These are phyloP conservation scores for Tolypocladium cylindrosporum DNA, from an alignment of 2,329 filamentous ascomycete genomes.

Conservation along the genomic window DNA sequence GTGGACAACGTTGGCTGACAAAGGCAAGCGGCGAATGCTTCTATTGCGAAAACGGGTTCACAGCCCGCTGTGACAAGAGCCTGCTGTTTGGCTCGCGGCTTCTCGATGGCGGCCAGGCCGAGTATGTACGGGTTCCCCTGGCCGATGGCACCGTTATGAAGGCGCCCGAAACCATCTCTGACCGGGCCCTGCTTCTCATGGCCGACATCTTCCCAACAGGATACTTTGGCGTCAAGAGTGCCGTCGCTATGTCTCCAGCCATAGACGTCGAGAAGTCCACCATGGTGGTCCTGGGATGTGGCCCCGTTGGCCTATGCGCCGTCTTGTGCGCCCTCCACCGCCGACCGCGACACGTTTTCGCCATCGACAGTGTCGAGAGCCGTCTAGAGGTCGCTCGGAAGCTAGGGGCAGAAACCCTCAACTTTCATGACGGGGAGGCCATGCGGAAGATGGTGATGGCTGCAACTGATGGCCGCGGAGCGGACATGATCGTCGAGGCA, in stretches of 20 bases:
- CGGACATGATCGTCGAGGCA: slow-evolving; percentile 75
- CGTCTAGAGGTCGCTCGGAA: slow-evolving; percentile 62
- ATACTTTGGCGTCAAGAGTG: slow-evolving; percentile 74
- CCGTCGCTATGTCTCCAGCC: slow-evolving; percentile 50
- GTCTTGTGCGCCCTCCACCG: slow-evolving; percentile 67
- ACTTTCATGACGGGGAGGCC: slow-evolving; percentile 59
- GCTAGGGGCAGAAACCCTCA: slow-evolving; percentile 74
- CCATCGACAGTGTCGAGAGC: slow-evolving; percentile 67
- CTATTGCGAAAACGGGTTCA: slow-evolving; percentile 69
- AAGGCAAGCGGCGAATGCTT: slow-evolving; percentile 52
- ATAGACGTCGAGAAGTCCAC: slow-evolving; percentile 40
- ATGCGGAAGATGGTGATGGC: slow-evolving; percentile 62
- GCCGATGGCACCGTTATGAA: slow-evolving; percentile 75
- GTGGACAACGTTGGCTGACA: neutral
- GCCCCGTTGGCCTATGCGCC: slow-evolving; percentile 77
- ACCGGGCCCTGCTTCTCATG: slow-evolving; percentile 74
- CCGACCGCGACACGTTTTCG: slow-evolving; percentile 65
- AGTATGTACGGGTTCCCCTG: slow-evolving; percentile 71
- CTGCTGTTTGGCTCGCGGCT: slow-evolving; percentile 58
- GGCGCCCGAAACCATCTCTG: slow-evolving; percentile 55
- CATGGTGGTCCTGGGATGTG: slow-evolving; percentile 75
- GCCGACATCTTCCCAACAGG: slow-evolving; percentile 87
- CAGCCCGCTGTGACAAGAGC: slow-evolving; percentile 64
- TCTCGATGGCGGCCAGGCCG: slow-evolving; percentile 72
- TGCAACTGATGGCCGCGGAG: slow-evolving; percentile 69